Conservation (phyloP, 2,329 filamentous ascomycete species). For the Fusarium sp. region DNA sequence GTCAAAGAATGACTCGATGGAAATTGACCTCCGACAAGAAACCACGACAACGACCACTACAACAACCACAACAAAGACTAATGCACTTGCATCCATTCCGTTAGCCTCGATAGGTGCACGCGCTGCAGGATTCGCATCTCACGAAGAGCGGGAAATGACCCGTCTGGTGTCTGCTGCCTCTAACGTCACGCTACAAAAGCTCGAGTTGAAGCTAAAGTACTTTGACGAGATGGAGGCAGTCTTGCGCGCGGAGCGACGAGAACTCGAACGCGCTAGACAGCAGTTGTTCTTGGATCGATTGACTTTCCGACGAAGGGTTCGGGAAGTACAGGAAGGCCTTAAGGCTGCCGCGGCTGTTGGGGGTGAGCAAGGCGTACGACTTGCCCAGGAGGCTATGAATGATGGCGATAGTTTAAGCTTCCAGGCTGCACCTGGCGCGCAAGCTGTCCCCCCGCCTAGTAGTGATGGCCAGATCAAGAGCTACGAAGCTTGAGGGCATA, state of each 20-base stretch:
- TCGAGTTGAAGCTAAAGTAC: slow-evolving; percentile 94
- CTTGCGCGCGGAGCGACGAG: slow-evolving; percentile 89
- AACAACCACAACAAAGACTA: slow-evolving; percentile 60
- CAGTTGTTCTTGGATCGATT: slow-evolving; percentile 94
- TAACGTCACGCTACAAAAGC: slow-evolving; percentile 94
- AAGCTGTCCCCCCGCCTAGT: slow-evolving; percentile 66
- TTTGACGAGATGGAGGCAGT: slow-evolving; percentile 97
- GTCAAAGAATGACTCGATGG: slow-evolving; percentile 72
- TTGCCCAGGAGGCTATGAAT: slow-evolving; percentile 61
- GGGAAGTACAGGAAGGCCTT: slow-evolving; percentile 83
- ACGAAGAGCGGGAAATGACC: slow-evolving; percentile 97
- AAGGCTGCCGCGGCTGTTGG: slow-evolving; percentile 64
- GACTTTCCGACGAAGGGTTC: slow-evolving; percentile 87
- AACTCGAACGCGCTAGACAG: slow-evolving; percentile 91
- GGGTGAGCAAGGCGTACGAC: slow-evolving; percentile 62
- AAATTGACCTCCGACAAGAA: slow-evolving; percentile 69
- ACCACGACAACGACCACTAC: slow-evolving; percentile 66
- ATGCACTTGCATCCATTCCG: slow-evolving; percentile 78
- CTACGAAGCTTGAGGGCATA: slow-evolving; percentile 62
- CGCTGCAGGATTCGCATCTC: slow-evolving; percentile 87
- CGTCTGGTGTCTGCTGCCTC: slow-evolving; percentile 91
- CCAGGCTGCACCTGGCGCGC: slow-evolving; percentile 58
- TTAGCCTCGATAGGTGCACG: slow-evolving; percentile 89
- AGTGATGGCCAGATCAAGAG: slow-evolving; percentile 68
- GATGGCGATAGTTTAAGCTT: slow-evolving; percentile 68